Conservation (phyloP, 306 rosid genomes). For the Castanea crenata region DNA sequence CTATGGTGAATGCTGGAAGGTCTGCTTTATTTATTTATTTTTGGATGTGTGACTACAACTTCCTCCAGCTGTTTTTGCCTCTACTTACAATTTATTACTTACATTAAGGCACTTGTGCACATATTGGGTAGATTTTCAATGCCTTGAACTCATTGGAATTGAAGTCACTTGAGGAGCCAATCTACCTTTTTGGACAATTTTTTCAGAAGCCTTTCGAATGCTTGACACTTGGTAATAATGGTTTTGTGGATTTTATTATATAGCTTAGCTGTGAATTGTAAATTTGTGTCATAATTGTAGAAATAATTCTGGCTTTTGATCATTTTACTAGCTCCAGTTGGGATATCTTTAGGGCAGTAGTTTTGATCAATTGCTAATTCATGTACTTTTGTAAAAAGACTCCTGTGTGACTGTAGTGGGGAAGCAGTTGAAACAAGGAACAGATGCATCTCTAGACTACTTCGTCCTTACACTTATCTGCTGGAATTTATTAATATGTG, state of each 20-base stretch:
- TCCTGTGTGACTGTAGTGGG: background rate
- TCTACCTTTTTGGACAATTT: slow-evolving; percentile 94
- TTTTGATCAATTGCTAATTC: slow-evolving; percentile 12
- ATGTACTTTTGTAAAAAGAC: background rate
- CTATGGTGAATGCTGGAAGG: slow-evolving; percentile 96
- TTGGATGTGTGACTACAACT: slow-evolving; percentile 36
- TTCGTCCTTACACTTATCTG: slow-evolving; percentile 1
- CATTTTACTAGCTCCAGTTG: background rate
- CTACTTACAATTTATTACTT: slow-evolving; percentile 21
- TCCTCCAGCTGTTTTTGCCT: slow-evolving; percentile 39
- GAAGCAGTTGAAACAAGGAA: slow-evolving; percentile 10
- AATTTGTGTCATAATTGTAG: slow-evolving; percentile 4
- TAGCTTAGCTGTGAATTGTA: background rate
- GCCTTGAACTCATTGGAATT: slow-evolving; percentile 89
- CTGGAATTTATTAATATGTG: background rate
- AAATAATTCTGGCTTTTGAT: background rate
- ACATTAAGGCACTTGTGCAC: slow-evolving; percentile 22
- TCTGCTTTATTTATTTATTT: slow-evolving; percentile 34
- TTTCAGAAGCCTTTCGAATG: slow-evolving; percentile 84
- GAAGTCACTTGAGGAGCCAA: slow-evolving; percentile 96
- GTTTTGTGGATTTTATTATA: slow-evolving; percentile 1
- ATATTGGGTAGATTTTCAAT: slow-evolving; percentile 71
- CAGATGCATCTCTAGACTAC: background rate
- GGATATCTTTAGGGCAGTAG: slow-evolving; percentile 3
- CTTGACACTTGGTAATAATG: slow-evolving; percentile 79